These are phyloP conservation scores for Copromyces sp. DNA, from an alignment of 495 filamentous ascomycete species.

Conservation along the genomic window DNA sequence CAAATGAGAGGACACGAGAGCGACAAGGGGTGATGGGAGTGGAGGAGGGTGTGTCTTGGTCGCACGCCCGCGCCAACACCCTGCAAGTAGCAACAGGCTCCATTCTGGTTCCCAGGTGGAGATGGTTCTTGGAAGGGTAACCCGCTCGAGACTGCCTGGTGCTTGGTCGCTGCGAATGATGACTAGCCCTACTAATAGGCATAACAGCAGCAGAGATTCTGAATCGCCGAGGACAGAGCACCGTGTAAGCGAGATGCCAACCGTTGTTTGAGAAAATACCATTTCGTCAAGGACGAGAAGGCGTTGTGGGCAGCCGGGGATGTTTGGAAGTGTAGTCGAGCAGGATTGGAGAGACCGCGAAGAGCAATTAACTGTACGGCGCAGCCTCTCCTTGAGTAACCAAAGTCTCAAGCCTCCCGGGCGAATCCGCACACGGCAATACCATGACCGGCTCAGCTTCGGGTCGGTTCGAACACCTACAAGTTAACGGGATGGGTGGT, in stretches of 20 bases:
- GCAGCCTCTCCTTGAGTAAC: background rate
- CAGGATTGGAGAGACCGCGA: background rate
- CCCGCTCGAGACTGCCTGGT: background rate
- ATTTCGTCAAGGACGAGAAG: background rate
- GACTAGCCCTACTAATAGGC: background rate
- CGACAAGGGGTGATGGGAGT: constrained; percentile 11
- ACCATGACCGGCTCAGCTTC: background rate
- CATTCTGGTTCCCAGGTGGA: background rate
- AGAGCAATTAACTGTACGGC: background rate
- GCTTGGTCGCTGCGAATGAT: background rate
- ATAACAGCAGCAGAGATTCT: background rate
- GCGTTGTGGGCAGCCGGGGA: background rate
- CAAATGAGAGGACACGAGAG: constrained; percentile 13
- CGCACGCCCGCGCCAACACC: background rate
- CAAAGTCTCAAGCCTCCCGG: background rate
- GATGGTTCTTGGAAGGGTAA: background rate
- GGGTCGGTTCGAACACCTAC: background rate
- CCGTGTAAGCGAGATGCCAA: background rate
- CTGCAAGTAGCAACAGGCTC: constrained; percentile 1
- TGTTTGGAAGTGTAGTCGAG: background rate
- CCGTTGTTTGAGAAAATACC: background rate
- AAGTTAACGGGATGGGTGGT: background rate
- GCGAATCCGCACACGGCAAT: background rate
- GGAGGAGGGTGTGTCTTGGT: constrained; percentile 4
- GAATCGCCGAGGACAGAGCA: background rate